phyloP scores from a whole-genome alignment of 1,284 basidiomycete genomes.

The Trichosporon coremiiforme region DNA sequence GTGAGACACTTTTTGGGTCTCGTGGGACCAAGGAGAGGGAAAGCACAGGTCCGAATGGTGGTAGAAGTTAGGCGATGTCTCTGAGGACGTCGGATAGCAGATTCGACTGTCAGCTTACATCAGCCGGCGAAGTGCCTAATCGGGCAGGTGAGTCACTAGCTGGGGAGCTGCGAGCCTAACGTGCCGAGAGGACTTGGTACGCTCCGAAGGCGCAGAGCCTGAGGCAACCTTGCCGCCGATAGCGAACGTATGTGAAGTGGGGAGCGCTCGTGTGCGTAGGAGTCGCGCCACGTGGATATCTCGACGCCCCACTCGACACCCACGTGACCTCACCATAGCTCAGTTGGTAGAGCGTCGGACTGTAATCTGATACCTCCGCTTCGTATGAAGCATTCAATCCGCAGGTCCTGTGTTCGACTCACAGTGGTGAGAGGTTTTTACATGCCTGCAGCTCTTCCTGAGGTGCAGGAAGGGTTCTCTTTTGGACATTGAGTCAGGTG shows the following conservation, averaged over 20 bases:
- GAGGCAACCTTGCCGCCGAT: too few relatives aligned
- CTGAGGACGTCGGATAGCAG: not conserved
- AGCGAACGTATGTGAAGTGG: too few relatives aligned
- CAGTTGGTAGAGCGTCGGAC: slow-evolving; percentile 12
- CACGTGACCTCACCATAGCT: slow-evolving; percentile 13
- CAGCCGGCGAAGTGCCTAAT: too few relatives aligned
- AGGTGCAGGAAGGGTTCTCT: not conserved
- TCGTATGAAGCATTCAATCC: slow-evolving; percentile 3
- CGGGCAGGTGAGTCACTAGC: too few relatives aligned
- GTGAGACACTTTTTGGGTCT: slow-evolving; percentile 6
- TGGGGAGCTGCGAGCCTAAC: too few relatives aligned
- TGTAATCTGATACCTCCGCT: slow-evolving; percentile 2
- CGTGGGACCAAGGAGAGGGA: not conserved
- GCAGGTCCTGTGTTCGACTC: slow-evolving; percentile 12
- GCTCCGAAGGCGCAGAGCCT: too few relatives aligned
- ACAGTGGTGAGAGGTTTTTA: slow-evolving; percentile 15
- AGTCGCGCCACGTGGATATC: not conserved
- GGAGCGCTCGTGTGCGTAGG: not conserved
- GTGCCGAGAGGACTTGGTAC: too few relatives aligned
- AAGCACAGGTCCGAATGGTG: not conserved
- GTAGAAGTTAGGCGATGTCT: not conserved
- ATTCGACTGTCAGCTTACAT: too few relatives aligned
- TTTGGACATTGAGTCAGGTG: not conserved
- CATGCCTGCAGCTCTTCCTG: not conserved
- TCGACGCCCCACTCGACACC: not conserved